Evolutionary conservation across 768 basidiomycete species (phyloP).

Genomic region (Pleurotus sapidus): DNA sequence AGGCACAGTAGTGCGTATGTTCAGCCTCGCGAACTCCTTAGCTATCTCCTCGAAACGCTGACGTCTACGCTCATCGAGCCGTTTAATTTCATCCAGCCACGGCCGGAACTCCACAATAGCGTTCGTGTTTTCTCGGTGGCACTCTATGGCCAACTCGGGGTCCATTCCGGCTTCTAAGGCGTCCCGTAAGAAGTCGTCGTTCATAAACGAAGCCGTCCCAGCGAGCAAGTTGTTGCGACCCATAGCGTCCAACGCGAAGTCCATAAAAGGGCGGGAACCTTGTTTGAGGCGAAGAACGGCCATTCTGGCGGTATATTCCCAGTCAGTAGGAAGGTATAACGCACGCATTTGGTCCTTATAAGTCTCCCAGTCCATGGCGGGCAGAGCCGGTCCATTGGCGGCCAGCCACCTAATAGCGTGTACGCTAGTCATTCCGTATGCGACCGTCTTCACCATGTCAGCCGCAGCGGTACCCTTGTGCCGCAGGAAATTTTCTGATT

Average conservation of each 20-base stretch:
- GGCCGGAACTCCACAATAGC: background rate
- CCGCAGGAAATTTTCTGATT: background rate
- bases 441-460: background rate
- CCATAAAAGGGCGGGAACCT: background rate
- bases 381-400: background rate
- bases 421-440: background rate
- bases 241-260: background rate
- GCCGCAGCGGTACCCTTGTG: background rate
- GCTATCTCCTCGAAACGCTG: too few relatives aligned
- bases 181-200: background rate
- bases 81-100: background rate
- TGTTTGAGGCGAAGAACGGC: too few relatives aligned
- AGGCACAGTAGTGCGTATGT: too few relatives aligned
- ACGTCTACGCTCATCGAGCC: too few relatives aligned
- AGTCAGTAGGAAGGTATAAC: too few relatives aligned
- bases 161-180: background rate
- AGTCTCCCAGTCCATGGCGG: background rate
- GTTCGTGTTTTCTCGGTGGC: background rate
- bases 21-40: too few relatives aligned
- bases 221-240: background rate
- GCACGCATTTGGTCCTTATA: background rate
- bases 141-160: background rate
- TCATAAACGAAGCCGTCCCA: background rate
- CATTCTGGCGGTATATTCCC: too few relatives aligned
- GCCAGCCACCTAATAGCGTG: background rate